phyloP scores from a whole-genome alignment of 2,329 filamentous ascomycete species.

The Moelleriella libera region DNA sequence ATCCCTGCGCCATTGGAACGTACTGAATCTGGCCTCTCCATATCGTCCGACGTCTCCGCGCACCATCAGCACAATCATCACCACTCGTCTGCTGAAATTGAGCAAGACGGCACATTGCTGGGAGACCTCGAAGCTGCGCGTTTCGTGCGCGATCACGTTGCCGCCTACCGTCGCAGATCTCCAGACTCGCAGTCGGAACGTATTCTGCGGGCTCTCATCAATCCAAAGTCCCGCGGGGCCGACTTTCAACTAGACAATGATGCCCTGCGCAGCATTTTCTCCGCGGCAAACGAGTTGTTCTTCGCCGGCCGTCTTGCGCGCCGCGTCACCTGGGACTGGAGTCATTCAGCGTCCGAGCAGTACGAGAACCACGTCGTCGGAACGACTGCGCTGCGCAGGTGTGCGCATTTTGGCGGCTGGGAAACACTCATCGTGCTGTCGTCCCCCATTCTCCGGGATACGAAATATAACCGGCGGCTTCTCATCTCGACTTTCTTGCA shows the following conservation, averaged over 20 bases:
- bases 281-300: constrained; percentile 47
- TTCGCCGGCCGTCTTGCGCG: constrained; percentile 40
- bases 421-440: constrained; percentile 51
- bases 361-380: constrained; percentile 45
- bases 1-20: constrained; percentile 24
- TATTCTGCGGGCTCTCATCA: constrained; percentile 43
- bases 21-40: constrained; percentile 33
- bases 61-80: constrained; percentile 7
- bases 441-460: constrained; percentile 39
- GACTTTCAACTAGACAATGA: constrained; percentile 42
- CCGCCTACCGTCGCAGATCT: constrained; percentile 26
- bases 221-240: constrained; percentile 27
- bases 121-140: constrained; percentile 31
- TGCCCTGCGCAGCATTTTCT: constrained; percentile 43
- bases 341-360: constrained; percentile 29
- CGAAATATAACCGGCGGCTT: constrained; percentile 42
- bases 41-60: constrained; percentile 24
- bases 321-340: constrained; percentile 51
- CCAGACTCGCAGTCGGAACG: constrained; percentile 39
- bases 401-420: constrained; percentile 31
- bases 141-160: constrained; percentile 33
- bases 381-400: constrained; percentile 43
- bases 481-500: constrained; percentile 52
- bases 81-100: constrained; percentile 14
- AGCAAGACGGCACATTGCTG: constrained; percentile 10